Conservation (phyloP, 129 eudicot genomes). For the Glebionis coronaria region DNA sequence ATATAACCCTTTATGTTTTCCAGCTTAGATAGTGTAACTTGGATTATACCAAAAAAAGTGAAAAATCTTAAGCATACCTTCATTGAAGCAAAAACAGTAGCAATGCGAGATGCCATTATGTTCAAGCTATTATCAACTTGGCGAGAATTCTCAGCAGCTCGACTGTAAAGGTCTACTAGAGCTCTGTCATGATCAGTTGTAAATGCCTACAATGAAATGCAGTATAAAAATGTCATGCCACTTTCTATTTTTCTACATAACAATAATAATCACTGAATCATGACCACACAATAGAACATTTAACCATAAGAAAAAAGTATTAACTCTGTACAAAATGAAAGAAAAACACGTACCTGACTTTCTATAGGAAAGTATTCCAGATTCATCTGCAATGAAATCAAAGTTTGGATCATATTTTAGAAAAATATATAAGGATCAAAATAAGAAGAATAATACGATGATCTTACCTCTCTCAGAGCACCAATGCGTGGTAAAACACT, state of each 20-base stretch:
- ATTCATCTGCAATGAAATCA: slow-evolving; percentile 70
- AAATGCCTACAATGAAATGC: slow-evolving; percentile 47
- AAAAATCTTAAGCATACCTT: slow-evolving; percentile 45
- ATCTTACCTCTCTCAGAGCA: slow-evolving; percentile 79
- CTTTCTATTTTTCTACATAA: background rate
- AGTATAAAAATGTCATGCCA: background rate
- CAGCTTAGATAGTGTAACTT: background rate
- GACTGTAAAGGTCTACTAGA: slow-evolving; percentile 64
- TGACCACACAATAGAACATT: background rate
- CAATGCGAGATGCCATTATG: slow-evolving; percentile 70
- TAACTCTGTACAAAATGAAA: background rate
- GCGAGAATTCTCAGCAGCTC: slow-evolving; percentile 56
- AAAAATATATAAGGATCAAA: background rate
- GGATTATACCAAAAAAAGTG: background rate
- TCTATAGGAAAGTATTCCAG: slow-evolving; percentile 88
- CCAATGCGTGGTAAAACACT: slow-evolving; percentile 98
- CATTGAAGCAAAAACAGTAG: slow-evolving; percentile 94
- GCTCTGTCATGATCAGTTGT: slow-evolving; percentile 85
- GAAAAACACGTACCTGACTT: slow-evolving; percentile 58
- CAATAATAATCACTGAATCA: too few species aligned
- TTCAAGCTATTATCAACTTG: slow-evolving; percentile 58
- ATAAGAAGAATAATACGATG: slow-evolving; percentile 18
- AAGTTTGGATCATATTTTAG: background rate
- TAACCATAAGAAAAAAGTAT: background rate
- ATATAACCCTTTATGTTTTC: background rate